Percentiles rank a stretch among this genome's conserved stretches.
Conservation (phyloP, 192 early-diverging fungal species). For the Linnemannia schmuckeri region DNA sequence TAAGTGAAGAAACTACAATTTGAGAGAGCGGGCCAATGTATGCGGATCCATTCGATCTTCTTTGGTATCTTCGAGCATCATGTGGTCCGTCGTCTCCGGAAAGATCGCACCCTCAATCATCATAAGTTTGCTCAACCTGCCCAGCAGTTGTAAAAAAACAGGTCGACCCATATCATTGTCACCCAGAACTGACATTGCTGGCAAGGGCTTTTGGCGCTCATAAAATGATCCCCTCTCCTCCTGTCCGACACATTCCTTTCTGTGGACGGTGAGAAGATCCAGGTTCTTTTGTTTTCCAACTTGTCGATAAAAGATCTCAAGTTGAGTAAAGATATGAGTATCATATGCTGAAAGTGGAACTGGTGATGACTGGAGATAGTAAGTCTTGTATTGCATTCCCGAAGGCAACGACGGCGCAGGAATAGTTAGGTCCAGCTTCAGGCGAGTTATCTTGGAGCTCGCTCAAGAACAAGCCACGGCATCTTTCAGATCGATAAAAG, state of each 20-base stretch:
- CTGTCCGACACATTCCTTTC: background rate
- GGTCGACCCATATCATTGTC: background rate
- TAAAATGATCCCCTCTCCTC: background rate
- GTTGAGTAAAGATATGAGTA: background rate
- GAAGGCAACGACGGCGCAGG: background rate
- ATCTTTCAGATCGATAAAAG: background rate
- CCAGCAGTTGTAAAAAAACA: background rate
- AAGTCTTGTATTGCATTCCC: background rate
- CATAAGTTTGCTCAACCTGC: background rate
- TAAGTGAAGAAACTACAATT: no score
- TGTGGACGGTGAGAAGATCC: background rate
- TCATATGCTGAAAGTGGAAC: background rate
- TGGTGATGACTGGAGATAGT: background rate
- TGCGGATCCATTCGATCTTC: no score
- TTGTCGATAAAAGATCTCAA: background rate
- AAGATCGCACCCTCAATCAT: background rate
- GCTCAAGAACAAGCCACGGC: background rate
- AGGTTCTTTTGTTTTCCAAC: background rate
- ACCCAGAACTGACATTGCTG: background rate
- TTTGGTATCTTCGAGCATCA: background rate
- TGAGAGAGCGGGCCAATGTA: no score
- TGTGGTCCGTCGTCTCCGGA: background rate
- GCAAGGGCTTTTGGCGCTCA: background rate
- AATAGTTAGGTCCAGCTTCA: background rate
- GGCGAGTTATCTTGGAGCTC: background rate